phyloP scores from a whole-genome alignment of 1,139 yeast species.

The Debaryomyces subglobosus region DNA sequence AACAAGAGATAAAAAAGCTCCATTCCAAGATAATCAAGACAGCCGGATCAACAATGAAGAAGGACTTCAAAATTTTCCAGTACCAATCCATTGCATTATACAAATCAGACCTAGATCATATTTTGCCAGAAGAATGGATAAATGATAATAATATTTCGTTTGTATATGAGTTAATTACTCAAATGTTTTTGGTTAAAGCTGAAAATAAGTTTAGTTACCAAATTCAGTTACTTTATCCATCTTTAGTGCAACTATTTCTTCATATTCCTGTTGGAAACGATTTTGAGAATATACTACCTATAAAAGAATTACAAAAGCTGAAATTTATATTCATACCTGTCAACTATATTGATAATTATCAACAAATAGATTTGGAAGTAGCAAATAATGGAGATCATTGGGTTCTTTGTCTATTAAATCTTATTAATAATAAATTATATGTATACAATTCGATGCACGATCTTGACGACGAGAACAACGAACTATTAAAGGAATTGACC shows the following conservation, averaged over 20 bases:
- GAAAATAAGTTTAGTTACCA: constrained; percentile 23
- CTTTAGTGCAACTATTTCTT: constrained; percentile 42
- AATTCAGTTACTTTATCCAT: constrained; percentile 39
- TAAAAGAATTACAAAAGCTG: constrained; percentile 35
- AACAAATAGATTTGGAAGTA: constrained; percentile 30
- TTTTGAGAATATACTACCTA: constrained; percentile 32
- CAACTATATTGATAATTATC: constrained; percentile 39
- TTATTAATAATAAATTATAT: constrained; percentile 33
- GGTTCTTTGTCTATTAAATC: constrained; percentile 39
- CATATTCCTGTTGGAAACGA: constrained; percentile 36
- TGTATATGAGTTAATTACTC: constrained; percentile 56
- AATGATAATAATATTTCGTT: constrained; percentile 72
- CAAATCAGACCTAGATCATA: constrained; percentile 38
- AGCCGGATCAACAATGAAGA: constrained; percentile 11
- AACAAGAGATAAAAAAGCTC: constrained; percentile 25
- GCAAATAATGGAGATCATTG: constrained; percentile 49
- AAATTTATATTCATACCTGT: constrained; percentile 45
- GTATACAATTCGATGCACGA: constrained; percentile 47
- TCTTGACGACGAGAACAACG: constrained; percentile 21
- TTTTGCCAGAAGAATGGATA: constrained; percentile 66
- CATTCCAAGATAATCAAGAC: constrained; percentile 20
- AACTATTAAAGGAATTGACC: constrained; percentile 26
- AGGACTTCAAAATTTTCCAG: constrained; percentile 37
- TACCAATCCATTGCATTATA: constrained; percentile 45
- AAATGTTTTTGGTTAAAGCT: constrained; percentile 19